Percentiles rank a stretch among this genome's conserved stretches.
These are phyloP conservation scores for Lachancea fermentati DNA, from an alignment of 805 yeast species.

Conservation along the genomic window DNA sequence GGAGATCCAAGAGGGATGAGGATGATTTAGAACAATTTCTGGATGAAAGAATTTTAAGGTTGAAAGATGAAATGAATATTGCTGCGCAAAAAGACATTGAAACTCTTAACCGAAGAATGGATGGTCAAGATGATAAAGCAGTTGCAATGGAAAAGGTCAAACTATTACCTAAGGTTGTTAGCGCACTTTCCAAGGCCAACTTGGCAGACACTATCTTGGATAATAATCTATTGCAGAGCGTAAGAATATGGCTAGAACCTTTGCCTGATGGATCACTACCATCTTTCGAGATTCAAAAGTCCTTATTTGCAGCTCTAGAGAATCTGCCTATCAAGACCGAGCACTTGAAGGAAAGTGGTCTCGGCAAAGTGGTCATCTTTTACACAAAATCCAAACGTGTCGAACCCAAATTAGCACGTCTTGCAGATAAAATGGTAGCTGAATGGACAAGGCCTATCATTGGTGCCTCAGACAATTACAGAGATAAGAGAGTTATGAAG, in stretches of 20 bases:
- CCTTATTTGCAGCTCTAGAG: constrained; percentile 65
- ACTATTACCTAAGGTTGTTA: constrained; percentile 72
- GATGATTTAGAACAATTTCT: constrained; percentile 93
- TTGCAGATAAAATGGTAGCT: constrained; percentile 86
- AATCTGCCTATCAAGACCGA: constrained; percentile 90
- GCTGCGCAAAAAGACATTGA: constrained; percentile 75
- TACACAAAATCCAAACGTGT: constrained; percentile 88
- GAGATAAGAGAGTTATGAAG: constrained; percentile 72
- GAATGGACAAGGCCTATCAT: constrained; percentile 98
- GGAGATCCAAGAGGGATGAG: constrained; percentile 70
- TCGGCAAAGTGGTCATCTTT: constrained; percentile 89
- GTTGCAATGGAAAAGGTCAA: constrained; percentile 62
- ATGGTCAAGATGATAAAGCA: constrained; percentile 29
- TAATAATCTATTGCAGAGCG: constrained; percentile 87
- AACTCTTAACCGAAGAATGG: constrained; percentile 39
- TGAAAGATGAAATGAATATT: constrained; percentile 85
- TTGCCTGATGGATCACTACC: constrained; percentile 97
- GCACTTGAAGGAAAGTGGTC: constrained; percentile 88
- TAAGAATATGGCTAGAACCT: constrained; percentile 96
- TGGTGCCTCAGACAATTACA: constrained; percentile 90
- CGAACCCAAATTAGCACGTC: constrained; percentile 77
- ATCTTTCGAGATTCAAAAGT: constrained; percentile 93
- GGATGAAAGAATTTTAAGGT: constrained; percentile 77
- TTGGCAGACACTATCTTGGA: constrained; percentile 90
- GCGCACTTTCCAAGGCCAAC: constrained; percentile 70